Evolutionary conservation across 2,329 filamentous ascomycete genomes (phyloP), one percentile per base, ranked within the genome.

Genomic region (Penicillium occitanis): DNA sequence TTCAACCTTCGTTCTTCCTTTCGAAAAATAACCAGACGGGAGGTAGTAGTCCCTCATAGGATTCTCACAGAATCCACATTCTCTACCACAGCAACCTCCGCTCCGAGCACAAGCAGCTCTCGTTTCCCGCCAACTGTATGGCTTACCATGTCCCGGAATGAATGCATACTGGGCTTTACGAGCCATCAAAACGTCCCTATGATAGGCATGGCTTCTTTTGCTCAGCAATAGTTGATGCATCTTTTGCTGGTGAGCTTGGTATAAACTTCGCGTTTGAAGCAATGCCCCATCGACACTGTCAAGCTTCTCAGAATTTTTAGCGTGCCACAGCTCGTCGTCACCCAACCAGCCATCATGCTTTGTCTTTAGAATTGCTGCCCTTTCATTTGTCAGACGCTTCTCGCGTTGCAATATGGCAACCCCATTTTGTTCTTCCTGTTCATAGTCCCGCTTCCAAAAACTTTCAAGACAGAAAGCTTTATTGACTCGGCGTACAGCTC

Each of bases 41-140:
- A 35, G 11, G 11, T 58, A 50, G 14, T 62, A 64, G 25, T 48
- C n/a, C 40, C 50, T 28, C 33, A 64, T 51, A 37, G 42, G 62
- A n/a, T 50, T 51, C 62, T 64, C 62, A 30, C 62, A 64, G 19
- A 53, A 64, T 35, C 53, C 42, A 64, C 62, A 59, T 42, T 64
- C 30, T 64, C 62, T 22, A 64, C 62, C 53, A 58, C 62, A 64
- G 51, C 62, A 64, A 37, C 62, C 51, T 8, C 62, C 51, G n/a
- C 62, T 64, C 28, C 30, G 51, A 58, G 62, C 62, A 59, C 51
- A 64, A 59, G 28, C 51, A 17, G 35, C 17, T 17, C 51, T 58
- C 13, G 35, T 46, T 59, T 64, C 28, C 62, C 37, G 25, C 62
- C 51, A 64, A 35, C 30, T 59, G 35, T 64, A 64, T 25, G 62